A percentile compares a stretch with the other conserved stretches of the same genome.
phyloP scores from a whole-genome alignment of 2,329 filamentous ascomycete genomes.

The Fusarium tanahbumbuense region DNA sequence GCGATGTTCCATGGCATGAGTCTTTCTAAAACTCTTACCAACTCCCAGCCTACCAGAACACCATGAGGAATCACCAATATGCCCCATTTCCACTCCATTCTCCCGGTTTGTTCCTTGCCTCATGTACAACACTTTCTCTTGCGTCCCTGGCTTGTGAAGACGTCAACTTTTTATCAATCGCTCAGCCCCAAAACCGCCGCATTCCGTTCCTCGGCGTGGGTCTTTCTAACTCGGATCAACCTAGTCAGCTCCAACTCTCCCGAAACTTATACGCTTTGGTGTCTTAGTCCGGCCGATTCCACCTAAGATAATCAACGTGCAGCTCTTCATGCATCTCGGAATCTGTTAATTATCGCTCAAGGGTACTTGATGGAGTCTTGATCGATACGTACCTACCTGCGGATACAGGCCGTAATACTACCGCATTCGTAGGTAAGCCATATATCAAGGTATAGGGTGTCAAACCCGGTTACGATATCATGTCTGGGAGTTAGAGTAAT shows the following conservation, averaged over 20 bases:
- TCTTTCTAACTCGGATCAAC: constrained; percentile 43
- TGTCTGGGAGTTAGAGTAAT: background rate
- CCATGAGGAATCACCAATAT: constrained; percentile 29
- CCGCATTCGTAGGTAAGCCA: background rate
- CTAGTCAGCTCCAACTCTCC: constrained; percentile 31
- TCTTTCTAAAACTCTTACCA: background rate
- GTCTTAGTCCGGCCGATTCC: constrained; percentile 28
- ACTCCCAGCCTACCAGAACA: background rate
- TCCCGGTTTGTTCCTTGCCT: constrained; percentile 43
- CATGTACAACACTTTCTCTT: constrained; percentile 20
- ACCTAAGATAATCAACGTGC: constrained; percentile 48
- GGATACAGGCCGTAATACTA: background rate
- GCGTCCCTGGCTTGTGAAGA: constrained; percentile 24
- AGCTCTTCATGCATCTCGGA: constrained; percentile 42
- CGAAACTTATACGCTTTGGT: constrained; percentile 31
- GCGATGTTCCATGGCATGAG: background rate
- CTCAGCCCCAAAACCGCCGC: constrained; percentile 24
- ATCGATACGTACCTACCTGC: constrained; percentile 5
- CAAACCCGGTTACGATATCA: background rate
- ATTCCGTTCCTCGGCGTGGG: constrained; percentile 45
- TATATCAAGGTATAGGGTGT: background rate
- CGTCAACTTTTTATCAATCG: constrained; percentile 36
- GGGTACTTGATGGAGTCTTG: constrained; percentile 5
- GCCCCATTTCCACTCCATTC: constrained; percentile 11
- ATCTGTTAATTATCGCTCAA: constrained; percentile 27